Base-by-base conservation (phyloP, 805 yeast species). In the Hagleromyces aurorensis region DNA sequence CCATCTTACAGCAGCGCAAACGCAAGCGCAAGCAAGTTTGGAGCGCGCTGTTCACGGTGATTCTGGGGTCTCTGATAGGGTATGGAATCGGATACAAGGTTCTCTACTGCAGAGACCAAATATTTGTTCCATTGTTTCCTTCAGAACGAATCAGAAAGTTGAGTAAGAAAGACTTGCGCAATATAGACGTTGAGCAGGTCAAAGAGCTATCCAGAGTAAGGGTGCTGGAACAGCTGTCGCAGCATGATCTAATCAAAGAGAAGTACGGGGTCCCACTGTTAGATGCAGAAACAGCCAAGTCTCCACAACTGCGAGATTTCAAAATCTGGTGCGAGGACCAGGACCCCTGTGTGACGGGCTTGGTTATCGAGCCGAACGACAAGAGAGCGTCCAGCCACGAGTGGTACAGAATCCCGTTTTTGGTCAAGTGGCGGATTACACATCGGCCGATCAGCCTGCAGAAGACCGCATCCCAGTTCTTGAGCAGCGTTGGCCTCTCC, bases 281-380 rank as follows among this genome's bases (percentile, higher is more conserved):
- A 22, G 38, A 40, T 9, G 28, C 35, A 10, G 37, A 46, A 15
- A 31, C 32, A n/a, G 37, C 34, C 8, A 32, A 29, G n/a, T 37
- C 47, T 2, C 50, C 49, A 5, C 29, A 30, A 25, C 34, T 44
- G 9, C 35, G 37, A 19, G 40, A 44, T 9, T 48, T 52, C 20
- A 36, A 40, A 13, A 36, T 55, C 16, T 53, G 59, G 61, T 42
- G 52, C 21, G 52, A 53, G 25, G 57, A 55, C 22, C 47, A 44
- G 25, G 48, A 47, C 17, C 52, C 53, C 4, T 46, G 53, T 19
- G 38, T 55, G 6, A 45, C 42, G 18, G 58, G 57, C 10, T 16
- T 52, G 7, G 31, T 38, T 6, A 25, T 52, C 3, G 44, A 32
- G 19, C 49, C 50, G 13, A 29, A 40, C 13, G 34, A 36, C n/a